Base-by-base conservation (phyloP, 176 grass and related monocot genomes). In the Eragrostis curvula region DNA sequence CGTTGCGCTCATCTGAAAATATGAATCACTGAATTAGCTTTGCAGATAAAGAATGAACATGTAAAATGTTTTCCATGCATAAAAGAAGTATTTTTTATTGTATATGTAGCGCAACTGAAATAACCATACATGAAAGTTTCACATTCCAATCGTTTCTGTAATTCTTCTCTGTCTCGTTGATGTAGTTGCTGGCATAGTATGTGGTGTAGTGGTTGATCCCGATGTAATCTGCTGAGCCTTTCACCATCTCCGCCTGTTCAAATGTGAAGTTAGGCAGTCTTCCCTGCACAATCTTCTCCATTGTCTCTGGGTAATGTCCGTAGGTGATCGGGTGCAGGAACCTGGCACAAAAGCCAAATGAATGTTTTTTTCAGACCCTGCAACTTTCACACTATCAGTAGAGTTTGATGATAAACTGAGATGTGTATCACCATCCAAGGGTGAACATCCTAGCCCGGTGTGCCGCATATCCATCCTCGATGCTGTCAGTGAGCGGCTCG, bases 151-250 rank as follows among this genome's bases (percentile, higher is more conserved):
- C 96, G 12, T 85, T 91, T 21, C 45, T 67, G 27, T 95, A 98
- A 55, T 76, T 83, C 20, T 68, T 84, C 27, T 85, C 39, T 25
- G 81, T 85, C 8, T 28, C n/a, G 42, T 90, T 87, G 66, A 87
- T 51, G 73, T 71, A 56, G 68, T 42, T 50, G 64, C 27, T 84
- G 60, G 75, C 92, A 11, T 98, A 98, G 52, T 95, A 95, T 12
- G 79, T 81, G 1, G 96, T 95, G 83, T 98, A 98, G 20, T 95
- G 88, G 75, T 98, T 98, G 82, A 98, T 90, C 21, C 82, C 96
- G 3, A 98, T 20, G 42, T 88, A 84, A 45, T 98, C 96, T 14
- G 88, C 81, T 5, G 96, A 98, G 7, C 96, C 96, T 62, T 93
- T 93, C 29, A 98, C 57, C 67, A 98, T 84, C 68, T 51, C 69